phyloP scores from a whole-genome alignment of 805 yeast genomes.

The Wickerhamiella musiphila region DNA sequence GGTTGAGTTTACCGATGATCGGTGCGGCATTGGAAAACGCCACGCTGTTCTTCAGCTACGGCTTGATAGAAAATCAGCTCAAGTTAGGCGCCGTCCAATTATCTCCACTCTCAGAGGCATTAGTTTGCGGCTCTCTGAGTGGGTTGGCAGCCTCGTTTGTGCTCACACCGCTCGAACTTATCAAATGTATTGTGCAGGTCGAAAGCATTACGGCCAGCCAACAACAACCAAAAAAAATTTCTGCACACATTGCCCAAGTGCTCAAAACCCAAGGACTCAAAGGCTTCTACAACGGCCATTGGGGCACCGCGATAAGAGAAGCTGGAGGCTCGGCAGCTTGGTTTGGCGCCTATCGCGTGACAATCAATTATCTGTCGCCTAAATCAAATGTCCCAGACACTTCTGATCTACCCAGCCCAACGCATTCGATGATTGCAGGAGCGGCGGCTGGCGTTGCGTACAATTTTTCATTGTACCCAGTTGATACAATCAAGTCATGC shows the following conservation, averaged over 20 bases:
- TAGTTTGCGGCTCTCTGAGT: slow-evolving; percentile 61
- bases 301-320: slow-evolving; percentile 67
- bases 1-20: slow-evolving; percentile 62
- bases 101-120: too few species aligned
- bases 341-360: slow-evolving; percentile 76
- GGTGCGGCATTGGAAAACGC: slow-evolving; percentile 91
- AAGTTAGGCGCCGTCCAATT: too few species aligned
- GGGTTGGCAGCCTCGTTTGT: slow-evolving; percentile 73
- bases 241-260: slow-evolving; percentile 29
- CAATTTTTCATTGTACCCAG: slow-evolving; percentile 68
- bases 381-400: too few species aligned
- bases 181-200: slow-evolving; percentile 81
- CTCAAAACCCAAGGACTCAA: slow-evolving; percentile 35
- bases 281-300: slow-evolving; percentile 81
- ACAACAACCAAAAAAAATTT: too few species aligned
- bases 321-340: slow-evolving; percentile 83
- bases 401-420: too few species aligned
- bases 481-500: slow-evolving; percentile 76
- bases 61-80: slow-evolving; percentile 19
- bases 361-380: slow-evolving; percentile 10
- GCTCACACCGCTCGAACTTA: slow-evolving; percentile 78
- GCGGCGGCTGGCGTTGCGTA: slow-evolving; percentile 75
- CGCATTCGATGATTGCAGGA: slow-evolving; percentile 41
- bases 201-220: slow-evolving; percentile 3
- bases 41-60: slow-evolving; percentile 39